Conservation (phyloP, 75 land plant genomes). For the Selaginella tamariscina region DNA sequence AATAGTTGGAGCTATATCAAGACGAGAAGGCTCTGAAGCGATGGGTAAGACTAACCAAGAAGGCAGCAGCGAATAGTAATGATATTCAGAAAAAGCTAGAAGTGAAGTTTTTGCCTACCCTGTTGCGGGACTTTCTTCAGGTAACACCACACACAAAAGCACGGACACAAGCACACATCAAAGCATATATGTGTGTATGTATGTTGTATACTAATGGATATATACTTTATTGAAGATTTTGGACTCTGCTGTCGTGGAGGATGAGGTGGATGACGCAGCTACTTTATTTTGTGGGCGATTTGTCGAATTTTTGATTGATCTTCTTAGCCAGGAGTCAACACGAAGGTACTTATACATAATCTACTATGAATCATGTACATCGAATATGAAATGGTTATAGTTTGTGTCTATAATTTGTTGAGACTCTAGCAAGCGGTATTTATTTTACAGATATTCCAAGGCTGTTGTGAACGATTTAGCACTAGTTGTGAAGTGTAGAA, state of each 20-base stretch:
- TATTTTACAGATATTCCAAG: constrained; percentile 43
- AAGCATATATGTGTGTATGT: neutral
- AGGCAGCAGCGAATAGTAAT: constrained; percentile 30
- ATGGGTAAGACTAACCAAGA: constrained; percentile 66
- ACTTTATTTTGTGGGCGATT: constrained; percentile 89
- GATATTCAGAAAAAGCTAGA: constrained; percentile 45
- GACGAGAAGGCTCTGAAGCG: constrained; percentile 59
- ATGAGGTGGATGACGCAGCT: constrained; percentile 49
- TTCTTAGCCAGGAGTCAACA: constrained; percentile 89
- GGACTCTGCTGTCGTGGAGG: constrained; percentile 39
- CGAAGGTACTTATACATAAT: constrained; percentile 41
- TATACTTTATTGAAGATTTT: constrained; percentile 35
- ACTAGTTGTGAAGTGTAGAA: constrained; percentile 76
- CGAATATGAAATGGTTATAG: neutral
- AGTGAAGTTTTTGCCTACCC: constrained; percentile 62
- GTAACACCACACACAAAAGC: too few species aligned
- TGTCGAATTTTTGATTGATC: constrained; percentile 89
- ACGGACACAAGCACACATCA: too few species aligned
- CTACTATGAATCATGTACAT: neutral
- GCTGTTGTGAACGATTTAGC: constrained; percentile 80
- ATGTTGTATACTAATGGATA: neutral
- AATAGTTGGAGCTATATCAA: constrained; percentile 75
- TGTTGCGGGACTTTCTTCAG: constrained; percentile 79
- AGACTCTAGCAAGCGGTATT: neutral
- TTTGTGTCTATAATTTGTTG: constrained; percentile 6